phyloP scores from a whole-genome alignment of 192 early-diverging fungal genomes.

The Coemansia sp. region DNA sequence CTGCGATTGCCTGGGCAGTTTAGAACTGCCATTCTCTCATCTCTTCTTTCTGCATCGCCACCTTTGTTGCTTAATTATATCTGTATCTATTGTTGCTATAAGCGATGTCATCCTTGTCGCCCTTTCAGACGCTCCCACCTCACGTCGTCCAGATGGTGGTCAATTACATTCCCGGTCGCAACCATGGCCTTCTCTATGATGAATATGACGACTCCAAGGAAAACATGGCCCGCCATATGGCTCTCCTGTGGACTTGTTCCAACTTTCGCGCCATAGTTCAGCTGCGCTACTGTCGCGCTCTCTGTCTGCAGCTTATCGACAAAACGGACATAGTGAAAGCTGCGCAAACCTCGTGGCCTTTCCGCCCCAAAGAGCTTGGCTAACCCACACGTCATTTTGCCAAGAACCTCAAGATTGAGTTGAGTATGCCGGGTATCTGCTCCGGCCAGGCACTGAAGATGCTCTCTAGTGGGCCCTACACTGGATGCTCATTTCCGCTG shows the following conservation, averaged over 20 bases:
- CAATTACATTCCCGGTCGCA: neutral
- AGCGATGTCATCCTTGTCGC: neutral
- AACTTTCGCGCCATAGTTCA: neutral
- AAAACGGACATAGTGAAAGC: too few relatives aligned
- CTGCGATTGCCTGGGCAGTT: too few relatives aligned
- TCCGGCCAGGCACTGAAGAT: neutral
- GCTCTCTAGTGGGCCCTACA: neutral
- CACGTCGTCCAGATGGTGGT: neutral
- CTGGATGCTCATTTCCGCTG: neutral
- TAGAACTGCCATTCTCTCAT: too few relatives aligned
- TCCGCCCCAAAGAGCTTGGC: neutral
- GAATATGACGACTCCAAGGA: neutral
- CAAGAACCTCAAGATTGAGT: neutral
- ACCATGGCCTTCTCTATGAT: neutral
- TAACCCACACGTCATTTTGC: neutral
- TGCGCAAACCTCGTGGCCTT: neutral
- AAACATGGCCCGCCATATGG: neutral
- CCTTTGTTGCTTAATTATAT: neutral
- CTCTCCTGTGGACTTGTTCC: neutral
- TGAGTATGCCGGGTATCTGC: neutral
- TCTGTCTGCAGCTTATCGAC: too few relatives aligned
- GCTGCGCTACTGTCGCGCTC: too few relatives aligned
- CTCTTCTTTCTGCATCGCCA: conserved; percentile 6
- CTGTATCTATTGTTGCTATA: neutral
- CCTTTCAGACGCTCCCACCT: neutral